A percentile compares a stretch with the other conserved stretches of the same genome.
Conservation (phyloP, 176 grass and related monocot genomes). For the Tillandsia leiboldiana region DNA sequence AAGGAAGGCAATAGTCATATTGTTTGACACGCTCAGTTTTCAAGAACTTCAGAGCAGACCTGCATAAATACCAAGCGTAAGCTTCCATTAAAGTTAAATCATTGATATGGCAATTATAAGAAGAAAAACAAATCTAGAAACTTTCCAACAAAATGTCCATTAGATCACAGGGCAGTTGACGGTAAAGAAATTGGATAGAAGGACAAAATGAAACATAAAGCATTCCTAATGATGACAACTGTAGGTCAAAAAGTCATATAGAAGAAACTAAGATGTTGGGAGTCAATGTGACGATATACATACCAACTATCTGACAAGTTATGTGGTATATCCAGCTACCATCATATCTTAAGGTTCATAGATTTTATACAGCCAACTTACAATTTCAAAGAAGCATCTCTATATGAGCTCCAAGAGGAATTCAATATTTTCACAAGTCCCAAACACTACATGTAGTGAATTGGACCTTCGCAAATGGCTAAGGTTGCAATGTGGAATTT, state of each 20-base stretch:
- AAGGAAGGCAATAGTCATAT: slow-evolving; percentile 93
- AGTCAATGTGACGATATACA: neutral
- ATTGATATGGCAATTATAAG: neutral
- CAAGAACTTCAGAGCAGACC: slow-evolving; percentile 68
- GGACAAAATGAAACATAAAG: neutral
- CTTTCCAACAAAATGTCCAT: neutral
- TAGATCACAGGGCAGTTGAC: neutral
- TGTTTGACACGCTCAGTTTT: slow-evolving; percentile 73
- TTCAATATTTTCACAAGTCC: neutral
- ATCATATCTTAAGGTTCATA: neutral
- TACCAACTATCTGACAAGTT: neutral
- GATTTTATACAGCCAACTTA: neutral
- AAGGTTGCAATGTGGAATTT: too few relatives aligned
- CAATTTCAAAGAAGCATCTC: neutral
- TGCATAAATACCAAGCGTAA: slow-evolving; percentile 24
- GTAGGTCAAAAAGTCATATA: neutral
- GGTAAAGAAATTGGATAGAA: neutral
- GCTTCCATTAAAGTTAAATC: neutral
- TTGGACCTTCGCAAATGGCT: too few relatives aligned
- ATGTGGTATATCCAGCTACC: too few relatives aligned
- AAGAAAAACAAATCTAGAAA: neutral
- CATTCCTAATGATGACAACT: neutral
- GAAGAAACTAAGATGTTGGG: neutral
- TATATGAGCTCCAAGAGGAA: neutral
- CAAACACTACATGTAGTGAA: neutral